Conservation (phyloP, 139 green algal species). For the Micromonas pusilla region DNA sequence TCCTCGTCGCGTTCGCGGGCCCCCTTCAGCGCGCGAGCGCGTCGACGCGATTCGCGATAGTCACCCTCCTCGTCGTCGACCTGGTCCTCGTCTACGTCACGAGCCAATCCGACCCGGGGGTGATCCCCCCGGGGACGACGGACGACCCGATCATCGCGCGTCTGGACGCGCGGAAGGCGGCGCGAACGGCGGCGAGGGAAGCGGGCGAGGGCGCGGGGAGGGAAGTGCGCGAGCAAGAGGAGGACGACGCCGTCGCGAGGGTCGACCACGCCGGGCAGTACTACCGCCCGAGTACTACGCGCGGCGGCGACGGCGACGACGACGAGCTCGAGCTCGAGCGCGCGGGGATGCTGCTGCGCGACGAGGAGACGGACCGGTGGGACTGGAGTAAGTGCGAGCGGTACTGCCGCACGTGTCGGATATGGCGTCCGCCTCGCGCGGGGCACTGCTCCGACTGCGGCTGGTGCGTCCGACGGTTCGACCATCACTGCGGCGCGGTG, state of each 20-base stretch:
- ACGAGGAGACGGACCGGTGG: too few relatives aligned
- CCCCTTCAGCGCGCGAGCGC: too few relatives aligned
- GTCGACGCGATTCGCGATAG: too few relatives aligned
- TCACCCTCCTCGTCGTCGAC: neutral
- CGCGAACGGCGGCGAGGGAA: neutral
- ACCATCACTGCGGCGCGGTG: conserved; percentile 70
- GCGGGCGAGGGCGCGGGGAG: neutral
- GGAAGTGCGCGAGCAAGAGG: too few relatives aligned
- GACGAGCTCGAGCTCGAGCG: neutral
- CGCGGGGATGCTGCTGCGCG: too few relatives aligned
- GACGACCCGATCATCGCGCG: neutral
- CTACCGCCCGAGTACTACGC: neutral
- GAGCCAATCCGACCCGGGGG: neutral
- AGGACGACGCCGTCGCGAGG: neutral
- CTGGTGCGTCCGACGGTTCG: conserved; percentile 63
- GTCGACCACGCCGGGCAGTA: neutral
- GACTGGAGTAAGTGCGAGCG: neutral
- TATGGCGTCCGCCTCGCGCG: conserved; percentile 55
- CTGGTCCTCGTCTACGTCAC: neutral
- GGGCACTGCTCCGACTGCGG: conserved; percentile 61
- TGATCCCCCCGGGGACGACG: neutral
- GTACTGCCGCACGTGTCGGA: conserved; percentile 65
- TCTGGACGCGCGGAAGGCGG: neutral
- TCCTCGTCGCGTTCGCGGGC: too few relatives aligned
- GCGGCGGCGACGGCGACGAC: neutral